Base-by-base conservation (phyloP, 805 yeast species). In the Teunomyces panamensis region DNA sequence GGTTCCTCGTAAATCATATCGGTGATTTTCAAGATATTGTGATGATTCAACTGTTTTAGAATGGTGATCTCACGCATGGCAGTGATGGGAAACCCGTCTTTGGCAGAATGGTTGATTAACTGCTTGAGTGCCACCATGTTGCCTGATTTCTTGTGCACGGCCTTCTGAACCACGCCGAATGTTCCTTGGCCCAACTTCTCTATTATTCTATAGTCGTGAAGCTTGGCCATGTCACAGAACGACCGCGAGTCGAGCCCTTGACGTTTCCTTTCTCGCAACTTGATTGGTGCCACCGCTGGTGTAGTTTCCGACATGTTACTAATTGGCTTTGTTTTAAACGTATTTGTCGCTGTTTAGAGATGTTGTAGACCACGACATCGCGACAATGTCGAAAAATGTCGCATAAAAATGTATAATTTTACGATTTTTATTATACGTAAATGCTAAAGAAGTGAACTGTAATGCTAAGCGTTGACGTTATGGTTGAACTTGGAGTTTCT, bases 1-100 rank as follows among this genome's bases (percentile, higher is more conserved):
- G 55, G 54, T 45, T 53, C 65, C 69, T 64, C 68, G 45, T 83
- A 82, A 0, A 91, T 77, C 84, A 92, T 84, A 53, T 90, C 97
- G 9, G 86, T 61, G 36, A 94, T 73, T 51, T 84, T 89, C 20
- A 94, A 74, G 13, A 92, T 79, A 63, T 94, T 89, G 26, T 71
- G 67, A 62, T 92, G 89, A 45, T 75, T 64, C 44, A 94, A 70
- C 43, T 75, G 74, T 65, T 88, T 89, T 65, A 94, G 73, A 17
- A 90, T 88, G 13, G 85, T 79, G 49, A 92, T 90, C 61, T 94
- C 99, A 52, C 99, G 78, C 66, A 91, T 80, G 1, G 98, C 97
- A 0, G 99, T 94, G 26, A 94, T 84, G 1, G 99, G 98, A 61
- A 92, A 90, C 30, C 88, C 86, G 56, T 87, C 91, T 54, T 83